These are phyloP conservation scores for Vaccinium myrtillus DNA, from an alignment of 148 eudicot species.

Conservation along the genomic window DNA sequence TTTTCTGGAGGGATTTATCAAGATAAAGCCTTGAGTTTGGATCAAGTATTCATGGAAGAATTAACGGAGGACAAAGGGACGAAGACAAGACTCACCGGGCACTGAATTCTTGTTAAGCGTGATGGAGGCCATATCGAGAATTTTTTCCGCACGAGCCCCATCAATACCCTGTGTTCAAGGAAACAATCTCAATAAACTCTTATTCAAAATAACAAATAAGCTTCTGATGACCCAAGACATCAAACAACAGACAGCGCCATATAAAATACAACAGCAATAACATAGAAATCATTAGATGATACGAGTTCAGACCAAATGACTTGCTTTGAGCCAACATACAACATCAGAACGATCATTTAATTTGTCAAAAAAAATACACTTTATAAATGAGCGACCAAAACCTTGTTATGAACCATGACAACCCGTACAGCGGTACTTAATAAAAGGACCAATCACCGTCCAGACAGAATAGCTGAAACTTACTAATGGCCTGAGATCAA, in stretches of 20 bases:
- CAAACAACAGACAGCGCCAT: neutral
- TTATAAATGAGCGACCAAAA: neutral
- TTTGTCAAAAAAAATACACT: neutral
- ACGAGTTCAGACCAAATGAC: neutral
- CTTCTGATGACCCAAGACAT: neutral
- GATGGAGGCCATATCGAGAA: constrained; percentile 85
- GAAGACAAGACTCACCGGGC: constrained; percentile 45
- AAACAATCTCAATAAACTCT: constrained; percentile 10
- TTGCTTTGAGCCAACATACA: neutral
- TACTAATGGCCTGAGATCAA: constrained; percentile 82
- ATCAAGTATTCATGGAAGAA: neutral
- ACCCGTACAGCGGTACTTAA: too few species aligned
- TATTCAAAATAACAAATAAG: neutral
- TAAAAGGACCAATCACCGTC: neutral
- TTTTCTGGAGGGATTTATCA: neutral
- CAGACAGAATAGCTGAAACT: constrained; percentile 21
- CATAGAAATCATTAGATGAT: neutral
- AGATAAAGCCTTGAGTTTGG: neutral
- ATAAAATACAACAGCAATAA: neutral
- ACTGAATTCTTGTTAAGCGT: constrained; percentile 86
- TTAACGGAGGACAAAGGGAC: neutral
- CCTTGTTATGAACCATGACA: neutral
- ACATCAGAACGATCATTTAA: neutral
- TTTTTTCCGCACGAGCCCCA: constrained; percentile 85
- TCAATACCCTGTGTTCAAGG: constrained; percentile 47